phyloP scores from a whole-genome alignment of 371 early-diverging fungal genomes.

The Mortierella sp. region DNA sequence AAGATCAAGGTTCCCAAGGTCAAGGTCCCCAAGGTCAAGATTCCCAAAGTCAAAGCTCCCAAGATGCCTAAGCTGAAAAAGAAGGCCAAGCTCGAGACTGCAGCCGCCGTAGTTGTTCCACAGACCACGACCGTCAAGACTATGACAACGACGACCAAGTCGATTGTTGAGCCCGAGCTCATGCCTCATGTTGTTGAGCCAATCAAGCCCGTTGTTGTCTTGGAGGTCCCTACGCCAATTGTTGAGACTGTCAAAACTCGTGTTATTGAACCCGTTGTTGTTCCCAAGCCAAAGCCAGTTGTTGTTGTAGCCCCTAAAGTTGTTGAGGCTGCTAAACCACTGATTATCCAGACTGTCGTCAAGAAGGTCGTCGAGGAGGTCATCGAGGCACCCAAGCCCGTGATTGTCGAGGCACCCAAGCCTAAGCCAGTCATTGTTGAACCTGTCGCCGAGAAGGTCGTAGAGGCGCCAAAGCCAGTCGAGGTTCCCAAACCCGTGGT shows the following conservation, averaged over 20 bases:
- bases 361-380: neutral
- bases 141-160: neutral
- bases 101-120: neutral
- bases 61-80: conserved; percentile 18
- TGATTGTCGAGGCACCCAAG: neutral
- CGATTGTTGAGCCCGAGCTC: neutral
- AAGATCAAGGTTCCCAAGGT: conserved; percentile 16
- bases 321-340: neutral
- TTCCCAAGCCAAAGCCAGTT: neutral
- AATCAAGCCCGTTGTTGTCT: neutral
- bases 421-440: neutral
- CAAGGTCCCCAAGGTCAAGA: conserved; percentile 8
- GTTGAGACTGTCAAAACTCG: conserved; percentile 8
- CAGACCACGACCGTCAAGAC: conserved; percentile 9
- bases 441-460: neutral
- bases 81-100: neutral
- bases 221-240: neutral
- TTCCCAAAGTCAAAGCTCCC: conserved; percentile 7
- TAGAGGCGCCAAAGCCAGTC: neutral
- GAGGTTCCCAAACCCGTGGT: neutral
- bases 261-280: conserved; percentile 10
- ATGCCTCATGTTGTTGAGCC: neutral
- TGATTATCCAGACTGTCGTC: neutral
- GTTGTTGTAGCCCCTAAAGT: conserved; percentile 2
- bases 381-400: neutral